A percentile compares a stretch with the other conserved stretches of the same genome.
phyloP scores from a whole-genome alignment of 2,329 filamentous ascomycete species.

The Colletotrichum incanum region DNA sequence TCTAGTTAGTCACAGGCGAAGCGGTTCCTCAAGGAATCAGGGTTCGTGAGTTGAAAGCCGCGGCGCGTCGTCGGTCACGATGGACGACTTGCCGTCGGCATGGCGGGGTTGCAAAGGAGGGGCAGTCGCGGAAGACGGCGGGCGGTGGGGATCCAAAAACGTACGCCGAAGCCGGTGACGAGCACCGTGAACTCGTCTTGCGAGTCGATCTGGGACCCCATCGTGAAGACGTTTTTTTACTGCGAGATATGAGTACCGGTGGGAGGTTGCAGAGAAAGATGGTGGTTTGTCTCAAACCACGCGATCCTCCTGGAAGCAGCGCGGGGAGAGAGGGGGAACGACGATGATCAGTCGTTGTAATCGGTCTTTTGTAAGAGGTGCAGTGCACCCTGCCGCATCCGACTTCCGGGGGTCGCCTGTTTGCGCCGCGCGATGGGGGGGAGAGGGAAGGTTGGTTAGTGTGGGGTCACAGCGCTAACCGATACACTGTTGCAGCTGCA shows the following conservation, averaged over 20 bases:
- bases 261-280: neutral
- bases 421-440: slow-evolving; percentile 1
- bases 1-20: slow-evolving; percentile 41
- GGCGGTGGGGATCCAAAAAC: slow-evolving; percentile 46
- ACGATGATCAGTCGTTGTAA: neutral
- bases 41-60: neutral
- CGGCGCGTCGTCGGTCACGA: neutral
- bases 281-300: slow-evolving; percentile 1
- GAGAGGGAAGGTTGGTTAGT: neutral
- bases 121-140: slow-evolving; percentile 12
- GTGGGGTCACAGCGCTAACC: slow-evolving; percentile 15
- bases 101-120: slow-evolving; percentile 29
- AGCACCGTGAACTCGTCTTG: slow-evolving; percentile 70
- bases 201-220: slow-evolving; percentile 55
- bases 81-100: slow-evolving; percentile 4
- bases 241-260: neutral
- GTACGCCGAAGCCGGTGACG: slow-evolving; percentile 75
- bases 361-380: slow-evolving; percentile 2
- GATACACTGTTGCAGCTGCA: neutral
- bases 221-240: slow-evolving; percentile 35
- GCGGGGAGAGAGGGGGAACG: neutral
- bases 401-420: neutral
- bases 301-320: slow-evolving; percentile 9
- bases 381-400: neutral
- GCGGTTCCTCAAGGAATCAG: neutral